These are phyloP conservation scores for Vicia faba DNA, from an alignment of 306 rosid genomes.

Conservation along the genomic window DNA sequence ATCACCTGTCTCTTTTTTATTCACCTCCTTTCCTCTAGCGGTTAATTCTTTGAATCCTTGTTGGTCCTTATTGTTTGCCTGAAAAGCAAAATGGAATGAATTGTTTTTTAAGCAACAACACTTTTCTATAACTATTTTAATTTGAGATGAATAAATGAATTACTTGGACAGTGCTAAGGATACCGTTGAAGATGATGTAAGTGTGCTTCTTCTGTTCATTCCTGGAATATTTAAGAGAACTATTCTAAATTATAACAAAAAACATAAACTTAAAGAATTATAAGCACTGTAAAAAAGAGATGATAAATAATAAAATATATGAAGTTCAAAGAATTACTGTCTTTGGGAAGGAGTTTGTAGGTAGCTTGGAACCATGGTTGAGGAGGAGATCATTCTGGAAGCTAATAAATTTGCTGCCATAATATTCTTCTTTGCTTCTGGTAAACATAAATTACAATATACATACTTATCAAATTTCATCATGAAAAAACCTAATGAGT, in stretches of 20 bases:
- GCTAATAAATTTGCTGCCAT: conserved; percentile 9
- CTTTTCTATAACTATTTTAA: too few species aligned
- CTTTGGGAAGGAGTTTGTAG: conserved; percentile 16
- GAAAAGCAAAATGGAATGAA: not conserved
- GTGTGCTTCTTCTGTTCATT: conserved; percentile 52
- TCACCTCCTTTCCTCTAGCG: not conserved
- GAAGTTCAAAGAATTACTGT: not conserved
- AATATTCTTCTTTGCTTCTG: conserved; percentile 40
- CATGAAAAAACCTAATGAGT: not conserved
- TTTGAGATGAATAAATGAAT: not conserved
- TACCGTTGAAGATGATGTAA: conserved; percentile 58
- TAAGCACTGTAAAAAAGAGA: not conserved
- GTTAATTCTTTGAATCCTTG: not conserved
- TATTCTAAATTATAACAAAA: not conserved
- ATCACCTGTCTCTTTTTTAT: not conserved
- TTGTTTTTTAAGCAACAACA: not conserved
- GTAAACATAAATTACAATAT: conserved; percentile 1
- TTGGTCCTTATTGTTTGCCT: not conserved
- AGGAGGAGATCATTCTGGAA: conserved; percentile 4
- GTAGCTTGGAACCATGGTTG: conserved; percentile 15
- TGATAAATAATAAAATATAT: not conserved
- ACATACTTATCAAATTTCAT: not conserved
- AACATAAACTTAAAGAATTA: not conserved
- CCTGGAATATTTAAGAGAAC: conserved; percentile 43
- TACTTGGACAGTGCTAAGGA: conserved; percentile 31